Evolutionary conservation across 495 filamentous ascomycete genomes (phyloP), one percentile per base, ranked within the genome.

Genomic region (Aspergillus nidulans): DNA sequence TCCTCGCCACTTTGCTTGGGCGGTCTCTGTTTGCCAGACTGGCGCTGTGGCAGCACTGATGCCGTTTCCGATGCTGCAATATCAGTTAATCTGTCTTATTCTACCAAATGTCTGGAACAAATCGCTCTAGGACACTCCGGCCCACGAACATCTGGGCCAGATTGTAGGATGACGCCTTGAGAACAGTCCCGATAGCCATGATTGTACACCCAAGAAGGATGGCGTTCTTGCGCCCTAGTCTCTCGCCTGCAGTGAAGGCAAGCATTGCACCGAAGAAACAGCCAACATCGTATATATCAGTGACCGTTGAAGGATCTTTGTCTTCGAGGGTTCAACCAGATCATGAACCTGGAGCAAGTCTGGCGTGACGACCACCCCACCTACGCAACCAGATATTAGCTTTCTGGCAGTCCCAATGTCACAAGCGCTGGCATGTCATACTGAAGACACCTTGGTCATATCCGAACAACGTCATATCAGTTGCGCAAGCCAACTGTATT

Each of bases 11-110:
- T 74, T 72, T 0, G 76, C 71, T 49, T 83, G 78, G 0, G 81
- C 80, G 0, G 81, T 84, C 56, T 89, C 83, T 2, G 78, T 79
- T 62, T 87, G 82, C 82, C 82, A 89, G 6, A 85, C 75, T 4
- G 85, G 85, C 1, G 81, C 83, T 9, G 81, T 83, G 3, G 83
- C 72, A 0, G 81, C 85, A 57, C 86, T 86, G 54, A 86, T 75
- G 13, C 84, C 85, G 55, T 87, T 88, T 6, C 85, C 85, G 23
- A 64, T 40, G 3, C 60, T 56, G 20, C 39, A 43, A 28, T 8
- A 40, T 49, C 34, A 45, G 43, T n/a, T 23, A 30, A 15, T 55
- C 24, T 15, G 16, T 15, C 28, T 12, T 12, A 41, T 40, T 34
- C 4, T 2, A 34, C 8, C 4, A 34, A 7, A 3, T 0, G 15